Conservation (phyloP, 75 land plant species). For the Pinus tabuliformis region DNA sequence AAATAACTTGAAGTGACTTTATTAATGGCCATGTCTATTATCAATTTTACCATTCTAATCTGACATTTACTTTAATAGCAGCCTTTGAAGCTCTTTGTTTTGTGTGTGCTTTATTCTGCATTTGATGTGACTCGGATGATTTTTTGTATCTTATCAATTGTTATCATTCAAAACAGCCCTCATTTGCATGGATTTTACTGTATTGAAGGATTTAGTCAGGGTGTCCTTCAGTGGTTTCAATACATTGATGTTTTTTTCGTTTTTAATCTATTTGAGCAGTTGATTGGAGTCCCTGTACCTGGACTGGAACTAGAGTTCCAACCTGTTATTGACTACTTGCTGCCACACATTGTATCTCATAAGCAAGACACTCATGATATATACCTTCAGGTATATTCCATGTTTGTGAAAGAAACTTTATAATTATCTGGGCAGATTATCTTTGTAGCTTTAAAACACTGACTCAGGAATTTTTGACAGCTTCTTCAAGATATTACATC, state of each 20-base stretch:
- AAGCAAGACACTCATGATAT: slow-evolving; percentile 76
- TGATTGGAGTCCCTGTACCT: slow-evolving; percentile 78
- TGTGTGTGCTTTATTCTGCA: too few relatives aligned
- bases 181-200: too few relatives aligned
- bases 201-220: too few relatives aligned
- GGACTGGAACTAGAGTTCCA: slow-evolving; percentile 94
- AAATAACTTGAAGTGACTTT: too few relatives aligned
- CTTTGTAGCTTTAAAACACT: slow-evolving; percentile 9
- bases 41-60: too few relatives aligned
- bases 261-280: slow-evolving; percentile 30
- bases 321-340: slow-evolving; percentile 73
- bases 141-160: too few relatives aligned
- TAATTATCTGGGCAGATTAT: background rate
- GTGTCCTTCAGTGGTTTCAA: background rate
- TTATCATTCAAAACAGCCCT: too few relatives aligned
- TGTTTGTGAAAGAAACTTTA: background rate
- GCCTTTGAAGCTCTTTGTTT: too few relatives aligned
- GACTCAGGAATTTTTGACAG: slow-evolving; percentile 27
- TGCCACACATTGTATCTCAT: slow-evolving; percentile 73
- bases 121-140: too few relatives aligned
- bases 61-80: too few relatives aligned
- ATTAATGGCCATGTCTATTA: too few relatives aligned
- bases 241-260: slow-evolving; percentile 7
- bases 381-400: slow-evolving; percentile 76
- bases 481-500: slow-evolving; percentile 79